Evolutionary conservation across 805 yeast genomes (phyloP), one percentile per base, ranked within the genome.

Genomic region (Torulaspora quercuum): DNA sequence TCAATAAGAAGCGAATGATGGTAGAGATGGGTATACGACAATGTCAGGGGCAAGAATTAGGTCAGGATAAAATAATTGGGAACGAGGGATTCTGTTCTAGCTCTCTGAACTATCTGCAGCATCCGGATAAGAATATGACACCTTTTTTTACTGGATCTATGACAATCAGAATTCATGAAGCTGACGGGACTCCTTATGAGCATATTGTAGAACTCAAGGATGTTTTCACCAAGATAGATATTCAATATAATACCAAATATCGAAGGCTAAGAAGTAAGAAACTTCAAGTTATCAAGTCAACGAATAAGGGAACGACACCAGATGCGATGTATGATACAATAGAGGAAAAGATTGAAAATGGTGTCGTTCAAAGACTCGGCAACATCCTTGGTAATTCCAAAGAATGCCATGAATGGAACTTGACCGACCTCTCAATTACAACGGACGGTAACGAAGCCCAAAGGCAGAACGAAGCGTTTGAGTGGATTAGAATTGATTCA

Each of bases 121-220:
- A 49, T 17, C 54, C 49, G 5, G 33, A 45, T 4, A 41, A 45
- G 14, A 47, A 46, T 18, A 30, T 45, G 13, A 51, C 58, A 2
- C 51, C 59, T 0, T 72, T 80, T 2, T 86, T 89, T 53, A 74
- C 85, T 0, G 99, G 99, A 0, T 96, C 97, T 0, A 86, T 92
- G 84, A 92, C 99, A 0, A 85, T 92, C 23, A 70, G 98, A 52
- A 89, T 92, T 23, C 98, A 92, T 57, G 99, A 92, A 55, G 94
- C 96, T 0, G 97, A 92, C 60, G 98, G 98, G 6, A 87, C 97
- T 0, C 98, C 99, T 0, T 92, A 92, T 55, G 99, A 92, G 54
- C 99, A 92, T 58, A 90, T 92, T 31, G 95, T 92, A 14, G 94
- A 87, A 47, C 67, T 92, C 35, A 85, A 87, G 50, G 97, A 90